Evolutionary conservation across 2,329 filamentous ascomycete species (phyloP).

Genomic region (Chalara sp.): DNA sequence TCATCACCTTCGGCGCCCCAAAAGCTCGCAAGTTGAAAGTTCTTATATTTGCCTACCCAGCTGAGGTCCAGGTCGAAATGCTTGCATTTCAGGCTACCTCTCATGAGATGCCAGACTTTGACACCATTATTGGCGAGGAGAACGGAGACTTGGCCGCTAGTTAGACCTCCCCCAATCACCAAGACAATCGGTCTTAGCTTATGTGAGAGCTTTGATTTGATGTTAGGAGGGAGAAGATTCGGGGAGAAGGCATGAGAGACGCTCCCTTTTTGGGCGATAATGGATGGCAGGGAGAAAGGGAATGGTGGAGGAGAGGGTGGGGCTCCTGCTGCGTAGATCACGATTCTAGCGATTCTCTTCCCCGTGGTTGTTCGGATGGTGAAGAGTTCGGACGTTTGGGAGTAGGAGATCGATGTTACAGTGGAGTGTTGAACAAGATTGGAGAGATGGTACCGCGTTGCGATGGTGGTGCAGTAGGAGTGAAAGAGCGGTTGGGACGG

Average conservation of each 20-base stretch:
- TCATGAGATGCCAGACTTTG: slow-evolving; percentile 65
- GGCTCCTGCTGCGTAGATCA: slow-evolving; percentile 66
- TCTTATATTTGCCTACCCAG: slow-evolving; percentile 80
- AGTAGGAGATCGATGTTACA: slow-evolving; percentile 17
- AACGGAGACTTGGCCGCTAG: slow-evolving; percentile 67
- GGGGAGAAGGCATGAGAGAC: slow-evolving; percentile 15
- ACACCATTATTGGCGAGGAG: slow-evolving; percentile 59
- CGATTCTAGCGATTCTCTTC: slow-evolving; percentile 49
- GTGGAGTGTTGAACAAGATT: slow-evolving; percentile 50
- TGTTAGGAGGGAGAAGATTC: slow-evolving; percentile 16
- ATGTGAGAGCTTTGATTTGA: slow-evolving; percentile 45
- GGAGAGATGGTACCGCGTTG: slow-evolving; percentile 51
- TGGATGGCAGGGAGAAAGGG: slow-evolving; percentile 33
- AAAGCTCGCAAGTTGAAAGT: slow-evolving; percentile 68
- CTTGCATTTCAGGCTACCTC: slow-evolving; percentile 53
- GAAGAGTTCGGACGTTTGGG: slow-evolving; percentile 46
- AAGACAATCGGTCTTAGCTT: slow-evolving; percentile 53
- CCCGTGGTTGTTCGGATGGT: slow-evolving; percentile 51
- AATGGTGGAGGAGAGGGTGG: slow-evolving; percentile 38
- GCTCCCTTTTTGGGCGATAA: slow-evolving; percentile 9
- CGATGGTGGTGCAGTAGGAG: slow-evolving; percentile 53
- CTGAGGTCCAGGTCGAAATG: slow-evolving; percentile 70
- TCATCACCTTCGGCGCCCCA: slow-evolving; percentile 69
- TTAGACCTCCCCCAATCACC: slow-evolving; percentile 69
- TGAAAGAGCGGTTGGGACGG: slow-evolving; percentile 55